Evolutionary conservation across 2,329 filamentous ascomycete genomes (phyloP).

Genomic region (Claviceps arundinis): DNA sequence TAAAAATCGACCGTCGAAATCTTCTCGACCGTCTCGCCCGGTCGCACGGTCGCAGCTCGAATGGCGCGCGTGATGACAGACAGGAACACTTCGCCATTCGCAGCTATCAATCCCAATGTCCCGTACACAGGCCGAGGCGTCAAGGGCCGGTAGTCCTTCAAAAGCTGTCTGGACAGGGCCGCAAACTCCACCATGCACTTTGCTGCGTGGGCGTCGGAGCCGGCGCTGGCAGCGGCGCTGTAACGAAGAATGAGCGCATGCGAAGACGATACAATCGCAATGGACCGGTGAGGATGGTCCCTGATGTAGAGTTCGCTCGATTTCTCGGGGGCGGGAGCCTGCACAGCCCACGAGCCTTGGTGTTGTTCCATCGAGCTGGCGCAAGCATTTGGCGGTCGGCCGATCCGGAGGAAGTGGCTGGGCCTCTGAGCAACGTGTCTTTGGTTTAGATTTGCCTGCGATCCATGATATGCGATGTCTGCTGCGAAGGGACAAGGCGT

Average conservation of each 20-base stretch:
- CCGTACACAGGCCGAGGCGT: slow-evolving; percentile 66
- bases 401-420: slow-evolving; percentile 4
- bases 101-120: slow-evolving; percentile 75
- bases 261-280: slow-evolving; percentile 68
- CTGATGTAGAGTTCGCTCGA: slow-evolving; percentile 71
- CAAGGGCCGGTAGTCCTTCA: slow-evolving; percentile 65
- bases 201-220: slow-evolving; percentile 32
- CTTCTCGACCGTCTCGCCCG: slow-evolving; percentile 78
- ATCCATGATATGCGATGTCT: slow-evolving; percentile 12
- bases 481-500: neutral
- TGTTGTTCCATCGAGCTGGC: slow-evolving; percentile 32
- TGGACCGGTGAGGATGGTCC: slow-evolving; percentile 75
- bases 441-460: slow-evolving; percentile 6
- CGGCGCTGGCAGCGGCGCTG: slow-evolving; percentile 44
- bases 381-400: slow-evolving; percentile 6
- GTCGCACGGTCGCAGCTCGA: slow-evolving; percentile 68
- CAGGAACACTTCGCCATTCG: slow-evolving; percentile 76
- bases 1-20: slow-evolving; percentile 85
- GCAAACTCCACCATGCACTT: slow-evolving; percentile 85
- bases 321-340: slow-evolving; percentile 39
- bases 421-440: neutral
- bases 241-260: slow-evolving; percentile 79
- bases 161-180: slow-evolving; percentile 46
- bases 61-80: slow-evolving; percentile 74
- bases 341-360: slow-evolving; percentile 29